Evolutionary conservation across 1,139 yeast genomes (phyloP), one percentile per base, ranked within the genome.

Genomic region (Geotrichum histeridarum): DNA sequence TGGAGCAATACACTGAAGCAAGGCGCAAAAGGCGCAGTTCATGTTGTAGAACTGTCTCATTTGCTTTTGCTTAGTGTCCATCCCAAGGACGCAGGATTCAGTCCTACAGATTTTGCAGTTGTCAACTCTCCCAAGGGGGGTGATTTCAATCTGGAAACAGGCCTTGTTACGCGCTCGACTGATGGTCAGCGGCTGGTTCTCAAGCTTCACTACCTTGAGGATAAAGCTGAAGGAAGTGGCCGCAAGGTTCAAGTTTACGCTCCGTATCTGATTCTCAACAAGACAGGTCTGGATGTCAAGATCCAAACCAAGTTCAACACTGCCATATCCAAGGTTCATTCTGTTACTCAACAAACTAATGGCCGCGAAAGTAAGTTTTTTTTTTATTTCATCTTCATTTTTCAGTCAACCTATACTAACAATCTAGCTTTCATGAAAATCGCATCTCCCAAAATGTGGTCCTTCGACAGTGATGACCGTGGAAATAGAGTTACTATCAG

Each of bases 191-290:
- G 75, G 18, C 72, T 93, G 54, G 78, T 79, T 53, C 73, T 93
- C 46, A 77, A 77, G 36, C 73, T 93, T 5, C 84, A 82, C 59
- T 93, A 90, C 65, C 81, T 81, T 53, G 56, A 57, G 36, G 60
- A 59, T 50, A 54, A 58, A 12, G 54, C 53, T 30, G 59, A 57
- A 7, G 62, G 62, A 6, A 50, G 46, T 5, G 57, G 55, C 9
- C 37, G 54, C 22, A 54, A 64, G 39, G 79, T 90, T 1, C 80
- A 81, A n/a, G 76, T 93, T 14, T 90, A 82, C 66, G 75, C 96
- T 0, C 98, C 98, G 0, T 93, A 93, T 64, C 77, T 93, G 46
- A 72, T 93, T 35, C 75, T 91, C 60, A 94, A 94, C 69, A 77
- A 86, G 64, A 87, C 96, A 0, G 90, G 88, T 0, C 78, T 79